Percentiles rank a stretch among this genome's conserved stretches.
Conservation (phyloP, 108 stramenopile genomes). For the Cylindrotheca closterium region DNA sequence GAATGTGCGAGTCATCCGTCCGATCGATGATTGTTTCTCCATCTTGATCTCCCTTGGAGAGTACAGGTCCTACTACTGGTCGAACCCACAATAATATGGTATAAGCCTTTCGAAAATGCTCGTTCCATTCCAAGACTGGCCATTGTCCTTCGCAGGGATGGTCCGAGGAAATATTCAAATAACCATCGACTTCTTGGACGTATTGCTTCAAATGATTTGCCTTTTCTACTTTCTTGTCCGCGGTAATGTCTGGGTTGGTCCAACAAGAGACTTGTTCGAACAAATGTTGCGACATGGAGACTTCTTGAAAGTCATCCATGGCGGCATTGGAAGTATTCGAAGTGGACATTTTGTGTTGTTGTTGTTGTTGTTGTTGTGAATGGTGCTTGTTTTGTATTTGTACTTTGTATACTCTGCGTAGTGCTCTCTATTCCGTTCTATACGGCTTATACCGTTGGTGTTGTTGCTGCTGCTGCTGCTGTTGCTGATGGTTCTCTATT, state of each 20-base stretch:
- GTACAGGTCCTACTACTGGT: conserved; percentile 33
- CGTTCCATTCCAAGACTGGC: conserved; percentile 74
- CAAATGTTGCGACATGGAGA: conserved; percentile 21
- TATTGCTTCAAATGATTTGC: conserved; percentile 14
- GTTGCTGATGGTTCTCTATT: too few species aligned
- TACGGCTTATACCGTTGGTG: background rate
- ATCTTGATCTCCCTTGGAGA: conserved; percentile 22
- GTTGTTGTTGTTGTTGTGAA: background rate
- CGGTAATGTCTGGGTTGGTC: conserved; percentile 15
- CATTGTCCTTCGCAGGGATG: conserved; percentile 2
- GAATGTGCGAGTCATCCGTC: background rate
- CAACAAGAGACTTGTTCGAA: conserved; percentile 3
- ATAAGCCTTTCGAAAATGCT: conserved; percentile 82
- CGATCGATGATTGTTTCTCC: conserved; percentile 8
- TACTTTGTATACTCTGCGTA: background rate
- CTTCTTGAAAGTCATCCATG: conserved; percentile 7
- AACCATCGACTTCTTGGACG: conserved; percentile 30
- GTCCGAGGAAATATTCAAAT: conserved; percentile 21
- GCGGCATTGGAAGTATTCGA: too few species aligned
- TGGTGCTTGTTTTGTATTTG: background rate
- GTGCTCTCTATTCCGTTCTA: too few species aligned
- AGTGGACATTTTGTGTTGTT: background rate
- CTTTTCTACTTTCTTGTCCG: conserved; percentile 1
- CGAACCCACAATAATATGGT: conserved; percentile 78
- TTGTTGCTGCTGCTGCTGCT: background rate